Evolutionary conservation across 306 rosid genomes (phyloP), one percentile per base, ranked within the genome.

Genomic region (Vigna reflexopilosa): DNA sequence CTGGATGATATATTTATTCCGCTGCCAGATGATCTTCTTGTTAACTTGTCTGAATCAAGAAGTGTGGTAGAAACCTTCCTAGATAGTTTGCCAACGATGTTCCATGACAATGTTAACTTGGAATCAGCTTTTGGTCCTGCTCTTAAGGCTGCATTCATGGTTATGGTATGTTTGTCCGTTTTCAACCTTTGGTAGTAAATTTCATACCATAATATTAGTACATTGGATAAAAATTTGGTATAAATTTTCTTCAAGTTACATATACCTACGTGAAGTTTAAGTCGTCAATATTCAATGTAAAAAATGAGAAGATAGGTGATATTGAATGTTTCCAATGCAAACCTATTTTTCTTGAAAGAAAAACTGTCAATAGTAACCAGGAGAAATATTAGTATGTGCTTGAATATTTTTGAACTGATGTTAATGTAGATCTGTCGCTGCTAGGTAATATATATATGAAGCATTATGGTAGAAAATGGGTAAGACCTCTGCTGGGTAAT

Each of bases 81-180:
- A 45, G 99, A 96, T 84, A 91, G 94, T 89, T 85, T 96, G 85
- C 98, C 99, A 4, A 85, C 97, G 78, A 93, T 96, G 99, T 96
- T 96, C 80, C 92, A 85, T 81, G 97, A 91, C 84, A 96, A 96
- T 72, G 76, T 82, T 73, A 96, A 96, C 85, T 70, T 96, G 82
- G 99, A 96, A 86, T 96, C 99, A 73, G 97, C 98, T 79, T 93
- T 96, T 68, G 99, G 99, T 74, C 99, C 99, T 3, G 93, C 99
- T 75, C 94, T 96, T 63, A 96, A 93, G 81, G 94, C 97, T 59
- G 90, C 97, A 8, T 90, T 87, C 73, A 91, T 96, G 98, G 90
- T 96, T 84, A 91, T 96, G 99, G 99, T 96, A 72, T 77, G 91
- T 64, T 19, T 47, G 38, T 51, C 66, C 30, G 58, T 71, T 75